These are phyloP conservation scores for Trypanosoma avium DNA, from an alignment of 208 protist species.

Conservation along the genomic window DNA sequence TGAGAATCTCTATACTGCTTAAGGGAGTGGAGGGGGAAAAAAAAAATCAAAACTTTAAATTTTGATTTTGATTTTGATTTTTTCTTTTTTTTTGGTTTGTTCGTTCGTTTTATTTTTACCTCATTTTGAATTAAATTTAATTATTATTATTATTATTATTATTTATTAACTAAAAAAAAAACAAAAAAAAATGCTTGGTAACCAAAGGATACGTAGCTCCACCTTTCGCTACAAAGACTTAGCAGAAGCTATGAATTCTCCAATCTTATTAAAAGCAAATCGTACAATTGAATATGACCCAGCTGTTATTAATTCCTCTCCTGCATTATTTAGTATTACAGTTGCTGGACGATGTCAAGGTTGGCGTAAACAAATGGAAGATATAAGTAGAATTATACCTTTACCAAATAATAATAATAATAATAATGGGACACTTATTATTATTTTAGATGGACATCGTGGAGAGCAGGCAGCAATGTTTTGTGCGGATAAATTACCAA, in stretches of 20 bases:
- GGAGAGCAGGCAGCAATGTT: conserved; percentile 25
- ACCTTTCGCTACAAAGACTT: conserved; percentile 27
- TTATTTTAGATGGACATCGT: conserved; percentile 38
- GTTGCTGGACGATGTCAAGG: conserved; percentile 41
- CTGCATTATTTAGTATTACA: neutral
- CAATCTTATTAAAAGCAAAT: neutral
- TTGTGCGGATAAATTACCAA: conserved; percentile 7
- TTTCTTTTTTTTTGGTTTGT: no score
- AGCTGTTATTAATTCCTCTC: neutral
- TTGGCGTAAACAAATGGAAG: conserved; percentile 51
- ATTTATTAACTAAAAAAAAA: neutral
- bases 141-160: no score
- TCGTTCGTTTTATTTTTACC: no score
- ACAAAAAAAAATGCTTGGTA: neutral
- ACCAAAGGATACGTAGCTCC: conserved; percentile 13
- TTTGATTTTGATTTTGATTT: no score
- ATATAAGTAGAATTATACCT: conserved; percentile 14
- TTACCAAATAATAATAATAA: neutral
- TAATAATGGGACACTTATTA: neutral
- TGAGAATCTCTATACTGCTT: no score
- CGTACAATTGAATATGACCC: neutral
- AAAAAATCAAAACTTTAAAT: no score
- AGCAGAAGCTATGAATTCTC: conserved; percentile 6
- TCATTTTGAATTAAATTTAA: no score
- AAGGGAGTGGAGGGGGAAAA: no score